A percentile compares a stretch with the other conserved stretches of the same genome.
Conservation (phyloP, 306 rosid genomes). For the Abrus precatorius region DNA sequence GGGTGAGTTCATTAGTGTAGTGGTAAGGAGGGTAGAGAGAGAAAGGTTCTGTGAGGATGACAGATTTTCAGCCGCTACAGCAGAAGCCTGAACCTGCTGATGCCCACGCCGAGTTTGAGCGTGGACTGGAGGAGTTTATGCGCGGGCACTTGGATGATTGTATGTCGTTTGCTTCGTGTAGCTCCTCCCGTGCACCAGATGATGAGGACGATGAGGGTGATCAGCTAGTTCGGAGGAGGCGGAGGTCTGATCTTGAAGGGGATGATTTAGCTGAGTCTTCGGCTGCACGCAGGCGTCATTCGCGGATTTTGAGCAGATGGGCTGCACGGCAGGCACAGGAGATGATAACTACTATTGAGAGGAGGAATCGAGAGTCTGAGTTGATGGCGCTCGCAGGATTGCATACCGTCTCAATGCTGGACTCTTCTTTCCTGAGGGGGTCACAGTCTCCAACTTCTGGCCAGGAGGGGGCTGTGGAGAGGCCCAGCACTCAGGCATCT, state of each 20-base stretch:
- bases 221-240: constrained; percentile 89
- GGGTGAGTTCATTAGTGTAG: constrained; percentile 53
- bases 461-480: constrained; percentile 87
- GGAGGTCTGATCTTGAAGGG: constrained; percentile 95
- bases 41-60: constrained; percentile 63
- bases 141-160: constrained; percentile 98
- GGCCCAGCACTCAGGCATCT: constrained; percentile 93
- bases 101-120: constrained; percentile 78
- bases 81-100: constrained; percentile 96
- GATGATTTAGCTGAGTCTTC: constrained; percentile 97
- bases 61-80: constrained; percentile 84
- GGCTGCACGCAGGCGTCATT: constrained; percentile 86
- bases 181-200: constrained; percentile 76
- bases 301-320: constrained; percentile 91
- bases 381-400: constrained; percentile 95
- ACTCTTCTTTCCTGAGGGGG: constrained; percentile 93
- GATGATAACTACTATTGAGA: constrained; percentile 98
- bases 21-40: constrained; percentile 45
- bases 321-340: constrained; percentile 99
- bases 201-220: constrained; percentile 92
- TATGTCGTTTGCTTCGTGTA: constrained; percentile 95
- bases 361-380: constrained; percentile 97
- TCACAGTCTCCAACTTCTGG: constrained; percentile 93
- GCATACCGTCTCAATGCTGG: constrained; percentile 96
- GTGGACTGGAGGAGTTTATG: constrained; percentile 90